These are phyloP conservation scores for Colletotrichum tabaci DNA, from an alignment of 2,329 filamentous ascomycete genomes.

Conservation along the genomic window DNA sequence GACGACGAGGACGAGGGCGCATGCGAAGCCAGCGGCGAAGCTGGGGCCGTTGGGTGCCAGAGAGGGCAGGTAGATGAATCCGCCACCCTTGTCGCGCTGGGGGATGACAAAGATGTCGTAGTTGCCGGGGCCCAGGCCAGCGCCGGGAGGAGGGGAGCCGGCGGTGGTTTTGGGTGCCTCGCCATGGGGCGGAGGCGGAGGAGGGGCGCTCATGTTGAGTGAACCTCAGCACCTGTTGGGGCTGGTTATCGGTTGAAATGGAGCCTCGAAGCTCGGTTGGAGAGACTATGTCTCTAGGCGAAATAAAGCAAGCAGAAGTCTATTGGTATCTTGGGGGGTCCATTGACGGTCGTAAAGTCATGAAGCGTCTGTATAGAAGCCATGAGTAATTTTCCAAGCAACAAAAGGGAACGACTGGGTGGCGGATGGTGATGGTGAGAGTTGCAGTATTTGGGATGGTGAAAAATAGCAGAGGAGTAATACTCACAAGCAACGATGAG, in stretches of 20 bases:
- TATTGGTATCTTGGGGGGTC: constrained; percentile 55
- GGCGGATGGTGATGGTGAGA: constrained; percentile 3
- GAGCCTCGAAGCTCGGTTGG: neutral
- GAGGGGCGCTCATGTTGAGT: constrained; percentile 69
- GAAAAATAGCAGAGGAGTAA: neutral
- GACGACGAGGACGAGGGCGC: constrained; percentile 79
- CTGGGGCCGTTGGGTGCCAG: constrained; percentile 89
- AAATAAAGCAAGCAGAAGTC: constrained; percentile 43
- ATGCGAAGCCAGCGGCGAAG: constrained; percentile 89
- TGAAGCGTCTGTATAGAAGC: constrained; percentile 43
- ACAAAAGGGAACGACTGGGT: neutral
- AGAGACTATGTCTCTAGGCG: constrained; percentile 15
- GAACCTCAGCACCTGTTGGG: constrained; percentile 40
- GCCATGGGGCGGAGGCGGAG: constrained; percentile 90
- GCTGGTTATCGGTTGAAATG: constrained; percentile 1
- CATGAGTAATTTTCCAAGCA: constrained; percentile 27
- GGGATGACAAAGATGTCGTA: constrained; percentile 99
- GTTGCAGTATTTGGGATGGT: too few species aligned
- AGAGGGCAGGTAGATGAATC: constrained; percentile 95
- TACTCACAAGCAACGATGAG: constrained; percentile 37
- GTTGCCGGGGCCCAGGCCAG: constrained; percentile 85
- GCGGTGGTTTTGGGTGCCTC: constrained; percentile 78
- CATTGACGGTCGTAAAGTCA: constrained; percentile 53
- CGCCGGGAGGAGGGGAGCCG: constrained; percentile 59
- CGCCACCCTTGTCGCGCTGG: constrained; percentile 88